A percentile compares a stretch with the other conserved stretches of the same genome.
phyloP scores from a whole-genome alignment of 768 basidiomycete species.

The Podaxis mareebaensis region DNA sequence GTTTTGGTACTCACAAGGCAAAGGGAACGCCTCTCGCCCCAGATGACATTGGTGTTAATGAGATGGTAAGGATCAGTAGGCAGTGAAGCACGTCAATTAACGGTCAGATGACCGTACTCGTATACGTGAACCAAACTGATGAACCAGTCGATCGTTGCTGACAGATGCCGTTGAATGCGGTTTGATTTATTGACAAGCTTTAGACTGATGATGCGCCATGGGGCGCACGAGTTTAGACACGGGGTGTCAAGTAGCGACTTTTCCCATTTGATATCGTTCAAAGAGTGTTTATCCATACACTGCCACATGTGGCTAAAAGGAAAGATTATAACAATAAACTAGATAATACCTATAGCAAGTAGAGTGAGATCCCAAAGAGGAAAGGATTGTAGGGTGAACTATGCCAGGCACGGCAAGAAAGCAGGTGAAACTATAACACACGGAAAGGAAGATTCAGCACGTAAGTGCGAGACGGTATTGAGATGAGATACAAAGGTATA shows the following conservation, averaged over 20 bases:
- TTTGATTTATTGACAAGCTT: too few relatives aligned
- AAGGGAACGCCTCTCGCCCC: constrained; percentile 33
- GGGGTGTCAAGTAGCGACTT: neutral
- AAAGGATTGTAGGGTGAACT: neutral
- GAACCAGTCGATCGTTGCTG: too few relatives aligned
- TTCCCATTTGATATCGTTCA: constrained; percentile 6
- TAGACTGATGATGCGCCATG: too few relatives aligned
- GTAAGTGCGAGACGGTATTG: constrained; percentile 7
- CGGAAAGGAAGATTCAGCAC: neutral
- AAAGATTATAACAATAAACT: constrained; percentile 15
- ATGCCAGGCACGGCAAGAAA: neutral
- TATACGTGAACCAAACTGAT: too few relatives aligned
- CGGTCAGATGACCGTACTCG: too few relatives aligned
- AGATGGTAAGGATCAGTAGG: too few relatives aligned
- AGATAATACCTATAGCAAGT: constrained; percentile 16
- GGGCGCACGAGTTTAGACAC: too few relatives aligned
- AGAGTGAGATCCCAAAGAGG: neutral
- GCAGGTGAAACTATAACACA: neutral
- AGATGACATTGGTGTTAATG: constrained; percentile 9
- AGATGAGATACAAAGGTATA: constrained; percentile 17
- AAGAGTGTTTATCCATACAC: constrained; percentile 11
- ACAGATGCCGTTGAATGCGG: too few relatives aligned
- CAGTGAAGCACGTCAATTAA: too few relatives aligned
- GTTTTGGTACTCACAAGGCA: constrained; percentile 40
- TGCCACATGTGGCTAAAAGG: constrained; percentile 1